A percentile compares a stretch with the other conserved stretches of the same genome.
phyloP scores from a whole-genome alignment of 768 basidiomycete genomes.

The Filobasidium floriforme region DNA sequence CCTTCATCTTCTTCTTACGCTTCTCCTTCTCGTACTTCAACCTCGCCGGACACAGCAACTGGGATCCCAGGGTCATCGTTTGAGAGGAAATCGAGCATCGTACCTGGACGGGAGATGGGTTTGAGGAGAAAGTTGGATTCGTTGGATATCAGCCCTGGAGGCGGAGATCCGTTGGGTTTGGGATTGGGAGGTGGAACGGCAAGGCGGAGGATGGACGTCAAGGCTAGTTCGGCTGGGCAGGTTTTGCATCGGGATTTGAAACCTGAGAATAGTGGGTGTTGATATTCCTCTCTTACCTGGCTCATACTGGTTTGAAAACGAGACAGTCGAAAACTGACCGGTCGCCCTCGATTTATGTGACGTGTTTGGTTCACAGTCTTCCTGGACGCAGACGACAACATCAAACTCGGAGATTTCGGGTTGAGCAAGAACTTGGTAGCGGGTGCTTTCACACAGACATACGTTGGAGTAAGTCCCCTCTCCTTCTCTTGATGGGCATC shows the following conservation, averaged over 20 bases:
- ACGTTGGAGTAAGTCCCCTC: constrained; percentile 70
- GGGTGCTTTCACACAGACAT: constrained; percentile 86
- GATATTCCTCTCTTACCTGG: no score
- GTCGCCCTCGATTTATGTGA: not conserved
- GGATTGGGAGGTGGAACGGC: constrained; percentile 1
- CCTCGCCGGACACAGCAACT: no score
- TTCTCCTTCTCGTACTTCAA: not conserved
- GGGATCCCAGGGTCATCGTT: no score
- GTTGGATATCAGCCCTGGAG: not conserved
- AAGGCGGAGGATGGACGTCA: constrained; percentile 22
- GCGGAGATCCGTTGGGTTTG: not conserved
- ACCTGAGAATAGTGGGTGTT: constrained; percentile 76
- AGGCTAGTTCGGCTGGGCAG: constrained; percentile 27
- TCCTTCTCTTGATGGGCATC: not conserved
- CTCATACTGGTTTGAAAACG: no score
- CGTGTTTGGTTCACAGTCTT: constrained; percentile 66
- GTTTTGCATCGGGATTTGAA: constrained; percentile 93
- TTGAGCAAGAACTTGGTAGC: constrained; percentile 83
- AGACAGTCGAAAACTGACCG: not conserved
- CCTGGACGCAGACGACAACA: constrained; percentile 64
- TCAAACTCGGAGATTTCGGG: constrained; percentile 96
- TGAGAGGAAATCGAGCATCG: not conserved
- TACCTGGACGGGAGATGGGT: not conserved
- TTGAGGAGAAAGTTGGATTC: constrained; percentile 11
- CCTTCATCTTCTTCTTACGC: constrained; percentile 19